A percentile compares a stretch with the other conserved stretches of the same genome.
These are phyloP conservation scores for Blastomyces parvus DNA, from an alignment of 2,329 filamentous ascomycete genomes.

Conservation along the genomic window DNA sequence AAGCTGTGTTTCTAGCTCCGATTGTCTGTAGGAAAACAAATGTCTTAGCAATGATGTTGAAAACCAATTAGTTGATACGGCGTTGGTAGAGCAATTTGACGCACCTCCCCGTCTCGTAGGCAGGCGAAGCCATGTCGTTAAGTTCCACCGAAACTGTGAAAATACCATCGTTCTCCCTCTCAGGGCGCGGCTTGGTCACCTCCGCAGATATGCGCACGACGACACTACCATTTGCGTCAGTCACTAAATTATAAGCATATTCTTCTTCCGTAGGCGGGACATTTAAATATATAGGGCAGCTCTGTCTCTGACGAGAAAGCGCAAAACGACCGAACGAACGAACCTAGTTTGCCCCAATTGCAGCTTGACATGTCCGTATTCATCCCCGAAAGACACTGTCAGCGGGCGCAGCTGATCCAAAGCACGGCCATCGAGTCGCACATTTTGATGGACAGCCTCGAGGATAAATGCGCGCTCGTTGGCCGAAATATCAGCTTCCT, in stretches of 20 bases:
- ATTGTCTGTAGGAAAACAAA: constrained; percentile 45
- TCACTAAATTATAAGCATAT: not conserved
- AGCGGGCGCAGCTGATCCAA: constrained; percentile 72
- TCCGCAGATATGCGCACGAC: constrained; percentile 79
- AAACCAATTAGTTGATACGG: not conserved
- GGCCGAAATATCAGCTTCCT: constrained; percentile 59
- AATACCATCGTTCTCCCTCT: constrained; percentile 89
- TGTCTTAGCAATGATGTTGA: not conserved
- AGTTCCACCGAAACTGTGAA: constrained; percentile 90
- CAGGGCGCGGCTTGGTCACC: constrained; percentile 72
- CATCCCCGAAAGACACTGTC: constrained; percentile 73
- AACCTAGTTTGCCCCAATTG: constrained; percentile 84
- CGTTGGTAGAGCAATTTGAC: constrained; percentile 16
- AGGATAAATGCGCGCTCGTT: constrained; percentile 81
- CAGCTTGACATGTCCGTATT: constrained; percentile 83
- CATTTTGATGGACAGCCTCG: constrained; percentile 68
- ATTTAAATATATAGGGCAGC: not conserved
- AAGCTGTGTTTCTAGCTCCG: constrained; percentile 74
- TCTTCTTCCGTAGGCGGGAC: not conserved
- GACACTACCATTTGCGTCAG: constrained; percentile 46
- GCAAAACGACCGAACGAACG: constrained; percentile 12
- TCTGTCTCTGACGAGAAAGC: not conserved
- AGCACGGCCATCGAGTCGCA: constrained; percentile 74
- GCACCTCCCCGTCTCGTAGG: constrained; percentile 73
- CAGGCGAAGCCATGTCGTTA: constrained; percentile 81